Evolutionary conservation across 164 flowering plant species (phyloP), one percentile per base, ranked within the genome.

Genomic region (Houttuynia cordata): DNA sequence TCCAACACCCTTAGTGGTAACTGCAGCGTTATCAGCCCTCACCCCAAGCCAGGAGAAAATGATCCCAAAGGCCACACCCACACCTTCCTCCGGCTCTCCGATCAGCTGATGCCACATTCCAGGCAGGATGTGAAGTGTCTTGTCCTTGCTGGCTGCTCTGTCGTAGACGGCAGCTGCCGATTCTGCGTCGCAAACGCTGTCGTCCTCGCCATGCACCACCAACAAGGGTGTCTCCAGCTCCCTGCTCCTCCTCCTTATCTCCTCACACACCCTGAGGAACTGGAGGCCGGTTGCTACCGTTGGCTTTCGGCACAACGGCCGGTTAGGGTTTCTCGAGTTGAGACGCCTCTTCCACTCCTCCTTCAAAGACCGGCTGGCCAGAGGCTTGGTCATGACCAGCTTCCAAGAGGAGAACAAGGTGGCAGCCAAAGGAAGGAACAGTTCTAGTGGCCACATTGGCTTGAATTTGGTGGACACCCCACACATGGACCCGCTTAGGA

Each of bases 401-500:
- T 96, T 74, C 71, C 81, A 71, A 12, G 85, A 83, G 3, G 98
- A 96, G 42, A 77, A 62, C 58, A 89, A 74, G 67, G 64, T 80
- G 0, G 93, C 87, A 0, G 83, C 23, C 0, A 75, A 25, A 0
- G 76, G 72, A 18, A 92, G 75, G 5, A 89, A 61, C 55, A 84
- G 64, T 17, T 93, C 85, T 45, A 92, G 80, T 23, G 98, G 98
- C 93, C 92, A 88, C 45, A 60, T 75, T 62, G 98, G 98, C 74
- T 59, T 81, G 12, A 87, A 83, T 0, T 81, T 81, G 24, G 88
- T 93, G 0, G 95, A 83, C 39, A 92, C 86, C 64, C 64, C 79
- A 58, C 98, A 87, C 97, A 89, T 92, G 63, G 96, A 96, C 0
- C 97, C 96, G 7, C 76, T 78, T 62, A 90, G 68, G 39, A 90